Evolutionary conservation across 768 basidiomycete genomes (phyloP).

Genomic region (Mycena vulgaris): DNA sequence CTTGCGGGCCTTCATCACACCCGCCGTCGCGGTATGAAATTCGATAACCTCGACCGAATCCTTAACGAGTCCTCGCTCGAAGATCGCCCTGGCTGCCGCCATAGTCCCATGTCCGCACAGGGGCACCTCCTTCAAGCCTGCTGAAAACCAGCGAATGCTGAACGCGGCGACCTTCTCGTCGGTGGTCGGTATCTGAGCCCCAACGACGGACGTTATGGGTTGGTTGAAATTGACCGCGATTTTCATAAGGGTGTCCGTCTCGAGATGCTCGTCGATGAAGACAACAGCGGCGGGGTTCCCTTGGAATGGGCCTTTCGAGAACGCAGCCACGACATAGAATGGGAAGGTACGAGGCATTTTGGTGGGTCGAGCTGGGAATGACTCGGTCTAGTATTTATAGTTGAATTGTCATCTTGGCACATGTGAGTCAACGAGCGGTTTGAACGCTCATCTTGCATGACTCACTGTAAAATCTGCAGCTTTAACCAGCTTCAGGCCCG

Average conservation of each 20-base stretch:
- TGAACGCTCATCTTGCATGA: too few species aligned
- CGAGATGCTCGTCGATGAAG: slow-evolving; percentile 51
- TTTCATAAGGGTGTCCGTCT: slow-evolving; percentile 46
- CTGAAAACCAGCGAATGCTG: slow-evolving; percentile 56
- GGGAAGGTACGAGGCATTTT: slow-evolving; percentile 40
- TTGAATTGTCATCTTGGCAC: not conserved
- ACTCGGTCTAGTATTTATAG: slow-evolving; percentile 9
- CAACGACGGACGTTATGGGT: slow-evolving; percentile 58
- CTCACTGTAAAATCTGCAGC: too few species aligned
- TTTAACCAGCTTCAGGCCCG: too few species aligned
- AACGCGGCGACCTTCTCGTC: slow-evolving; percentile 48
- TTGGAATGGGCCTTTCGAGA: slow-evolving; percentile 56
- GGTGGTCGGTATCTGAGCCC: slow-evolving; percentile 39
- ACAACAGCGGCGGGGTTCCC: slow-evolving; percentile 64
- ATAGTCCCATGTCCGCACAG: slow-evolving; percentile 52
- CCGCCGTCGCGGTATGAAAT: slow-evolving; percentile 48
- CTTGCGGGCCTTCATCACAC: slow-evolving; percentile 49
- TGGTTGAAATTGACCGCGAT: slow-evolving; percentile 63
- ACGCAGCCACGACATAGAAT: slow-evolving; percentile 60
- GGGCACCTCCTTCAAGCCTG: slow-evolving; percentile 45
- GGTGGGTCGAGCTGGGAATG: not conserved
- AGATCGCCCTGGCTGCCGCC: slow-evolving; percentile 60
- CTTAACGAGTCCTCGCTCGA: slow-evolving; percentile 47
- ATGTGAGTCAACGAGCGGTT: too few species aligned
- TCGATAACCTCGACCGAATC: slow-evolving; percentile 50